These are phyloP conservation scores for Dacryopinax spathularia DNA, from an alignment of 768 basidiomycete species.

Conservation along the genomic window DNA sequence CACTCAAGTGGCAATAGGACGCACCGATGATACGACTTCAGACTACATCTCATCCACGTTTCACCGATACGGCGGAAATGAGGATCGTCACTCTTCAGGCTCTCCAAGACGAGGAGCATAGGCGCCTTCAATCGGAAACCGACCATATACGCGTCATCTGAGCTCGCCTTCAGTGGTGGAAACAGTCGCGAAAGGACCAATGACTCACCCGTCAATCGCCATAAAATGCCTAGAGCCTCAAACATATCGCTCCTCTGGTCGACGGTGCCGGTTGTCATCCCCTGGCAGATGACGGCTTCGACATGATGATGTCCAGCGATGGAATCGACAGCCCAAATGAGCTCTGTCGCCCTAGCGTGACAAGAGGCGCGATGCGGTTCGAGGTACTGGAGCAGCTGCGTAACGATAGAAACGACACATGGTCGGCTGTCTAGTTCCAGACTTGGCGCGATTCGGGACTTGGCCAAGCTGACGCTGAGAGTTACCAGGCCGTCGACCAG, in stretches of 20 bases:
- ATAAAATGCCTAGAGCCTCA: constrained; percentile 83
- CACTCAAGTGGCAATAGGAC: constrained; percentile 8
- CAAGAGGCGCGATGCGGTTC: constrained; percentile 49
- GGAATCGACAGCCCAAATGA: constrained; percentile 68
- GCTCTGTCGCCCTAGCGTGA: constrained; percentile 63
- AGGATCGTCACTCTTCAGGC: constrained; percentile 62
- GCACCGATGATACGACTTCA: constrained; percentile 83
- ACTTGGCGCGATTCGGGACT: constrained; percentile 37
- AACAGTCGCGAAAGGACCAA: not conserved
- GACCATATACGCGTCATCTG: constrained; percentile 70
- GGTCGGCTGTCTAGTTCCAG: constrained; percentile 41
- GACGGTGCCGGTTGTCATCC: constrained; percentile 44
- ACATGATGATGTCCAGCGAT: constrained; percentile 44
- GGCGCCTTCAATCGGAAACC: constrained; percentile 75
- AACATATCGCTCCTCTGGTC: constrained; percentile 42
- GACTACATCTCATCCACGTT: constrained; percentile 92
- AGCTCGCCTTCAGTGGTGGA: not conserved
- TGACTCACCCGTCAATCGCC: constrained; percentile 66
- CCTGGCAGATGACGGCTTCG: constrained; percentile 64
- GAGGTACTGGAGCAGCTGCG: constrained; percentile 60
- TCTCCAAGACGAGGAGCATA: constrained; percentile 76
- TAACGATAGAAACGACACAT: constrained; percentile 47
- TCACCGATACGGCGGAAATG: constrained; percentile 65
- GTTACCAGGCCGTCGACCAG: constrained; percentile 50
- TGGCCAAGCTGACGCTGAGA: constrained; percentile 42